phyloP scores from a whole-genome alignment of 164 flowering plant genomes.

The Nymphaea colorata region DNA sequence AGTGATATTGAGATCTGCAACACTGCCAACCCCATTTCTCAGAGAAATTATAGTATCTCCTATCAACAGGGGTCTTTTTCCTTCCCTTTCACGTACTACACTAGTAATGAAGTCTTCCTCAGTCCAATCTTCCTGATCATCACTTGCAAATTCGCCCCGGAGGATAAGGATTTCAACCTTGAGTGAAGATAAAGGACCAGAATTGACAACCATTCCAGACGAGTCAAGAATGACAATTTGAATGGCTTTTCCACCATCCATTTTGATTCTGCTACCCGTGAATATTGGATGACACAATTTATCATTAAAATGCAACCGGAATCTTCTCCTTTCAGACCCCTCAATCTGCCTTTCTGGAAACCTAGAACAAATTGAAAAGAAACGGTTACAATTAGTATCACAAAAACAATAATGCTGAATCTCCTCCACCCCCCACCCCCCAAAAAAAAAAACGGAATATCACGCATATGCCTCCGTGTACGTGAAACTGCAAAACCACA shows the following conservation, averaged over 20 bases:
- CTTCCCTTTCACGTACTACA: slow-evolving; percentile 29
- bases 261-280: slow-evolving; percentile 27
- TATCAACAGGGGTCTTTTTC: slow-evolving; percentile 41
- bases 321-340: slow-evolving; percentile 21
- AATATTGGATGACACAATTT: slow-evolving; percentile 26
- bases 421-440: too few relatives aligned
- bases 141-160: slow-evolving; percentile 17
- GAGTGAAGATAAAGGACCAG: slow-evolving; percentile 31
- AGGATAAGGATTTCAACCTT: slow-evolving; percentile 30
- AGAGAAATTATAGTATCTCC: slow-evolving; percentile 27
- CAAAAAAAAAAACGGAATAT: too few relatives aligned
- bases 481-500: not conserved
- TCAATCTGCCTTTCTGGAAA: slow-evolving; percentile 9
- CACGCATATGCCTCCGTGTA: not conserved
- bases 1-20: slow-evolving; percentile 31
- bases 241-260: slow-evolving; percentile 22
- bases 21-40: slow-evolving; percentile 26
- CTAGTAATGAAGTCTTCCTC: slow-evolving; percentile 22
- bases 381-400: not conserved
- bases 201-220: slow-evolving; percentile 12
- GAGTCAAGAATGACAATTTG: slow-evolving; percentile 26
- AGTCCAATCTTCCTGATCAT: slow-evolving; percentile 27
- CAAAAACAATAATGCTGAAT: too few relatives aligned
- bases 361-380: not conserved
- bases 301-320: slow-evolving; percentile 26